Evolutionary conservation across 2,329 filamentous ascomycete genomes (phyloP).

Genomic region (Exophiala aquamarina): DNA sequence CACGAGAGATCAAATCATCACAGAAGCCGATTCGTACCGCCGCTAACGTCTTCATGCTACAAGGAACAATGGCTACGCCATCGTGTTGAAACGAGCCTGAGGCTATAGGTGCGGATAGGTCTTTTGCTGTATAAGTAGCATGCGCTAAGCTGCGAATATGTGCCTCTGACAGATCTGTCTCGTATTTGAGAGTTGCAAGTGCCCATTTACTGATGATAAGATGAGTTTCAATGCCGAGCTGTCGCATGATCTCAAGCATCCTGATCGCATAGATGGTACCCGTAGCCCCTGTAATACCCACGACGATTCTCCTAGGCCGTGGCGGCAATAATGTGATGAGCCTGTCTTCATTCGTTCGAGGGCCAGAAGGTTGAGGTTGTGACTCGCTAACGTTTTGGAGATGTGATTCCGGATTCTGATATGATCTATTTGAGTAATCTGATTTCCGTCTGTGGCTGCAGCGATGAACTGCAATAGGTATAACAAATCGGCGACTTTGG

Average conservation of each 20-base stretch:
- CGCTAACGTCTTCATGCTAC: conserved; percentile 47
- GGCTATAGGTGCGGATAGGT: conserved; percentile 29
- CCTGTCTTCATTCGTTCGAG: no score
- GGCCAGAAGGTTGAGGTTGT: background rate
- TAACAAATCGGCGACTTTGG: no score
- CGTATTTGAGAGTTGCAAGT: conserved; percentile 27
- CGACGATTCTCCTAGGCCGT: conserved; percentile 23
- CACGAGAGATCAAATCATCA: conserved; percentile 43
- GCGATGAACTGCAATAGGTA: no score
- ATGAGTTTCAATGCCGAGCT: conserved; percentile 29
- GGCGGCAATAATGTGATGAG: background rate
- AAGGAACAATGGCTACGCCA: conserved; percentile 48
- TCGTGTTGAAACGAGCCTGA: conserved; percentile 29
- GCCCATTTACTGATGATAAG: conserved; percentile 30
- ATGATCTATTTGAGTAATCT: no score
- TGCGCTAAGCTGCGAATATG: conserved; percentile 15
- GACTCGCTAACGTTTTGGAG: no score
- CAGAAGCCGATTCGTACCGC: conserved; percentile 39
- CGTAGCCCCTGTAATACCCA: conserved; percentile 35
- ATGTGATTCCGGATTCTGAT: no score
- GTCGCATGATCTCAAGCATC: conserved; percentile 28
- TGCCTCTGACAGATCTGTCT: conserved; percentile 13
- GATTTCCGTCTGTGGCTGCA: no score
- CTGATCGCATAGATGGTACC: conserved; percentile 30
- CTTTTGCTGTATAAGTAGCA: conserved; percentile 25